Evolutionary conservation across 164 flowering plant genomes (phyloP).

Genomic region (Malania oleifera): DNA sequence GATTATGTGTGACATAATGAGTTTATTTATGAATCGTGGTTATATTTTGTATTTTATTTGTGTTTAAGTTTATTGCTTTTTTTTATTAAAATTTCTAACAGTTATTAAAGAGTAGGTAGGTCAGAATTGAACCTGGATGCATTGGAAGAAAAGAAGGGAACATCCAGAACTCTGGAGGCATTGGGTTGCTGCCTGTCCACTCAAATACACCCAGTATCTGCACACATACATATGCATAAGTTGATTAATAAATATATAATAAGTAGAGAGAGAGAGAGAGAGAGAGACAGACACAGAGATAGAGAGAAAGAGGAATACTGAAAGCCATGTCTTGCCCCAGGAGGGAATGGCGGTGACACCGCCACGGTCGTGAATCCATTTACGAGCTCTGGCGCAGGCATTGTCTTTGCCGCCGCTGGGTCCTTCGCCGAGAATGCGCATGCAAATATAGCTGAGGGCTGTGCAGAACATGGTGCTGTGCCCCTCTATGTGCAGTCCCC

Average conservation of each 20-base stretch:
- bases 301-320: too few species aligned
- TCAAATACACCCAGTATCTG: constrained; percentile 42
- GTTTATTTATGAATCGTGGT: too few species aligned
- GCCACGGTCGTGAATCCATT: constrained; percentile 52
- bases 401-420: constrained; percentile 30
- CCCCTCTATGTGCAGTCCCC: constrained; percentile 48
- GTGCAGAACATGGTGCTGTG: constrained; percentile 54
- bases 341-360: constrained; percentile 39
- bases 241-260: too few species aligned
- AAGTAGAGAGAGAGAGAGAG: too few species aligned
- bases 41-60: too few species aligned
- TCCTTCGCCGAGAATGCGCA: constrained; percentile 35
- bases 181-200: constrained; percentile 41
- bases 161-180: constrained; percentile 54
- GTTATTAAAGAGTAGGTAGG: too few species aligned
- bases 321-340: constrained; percentile 62
- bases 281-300: too few species aligned
- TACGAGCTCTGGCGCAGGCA: constrained; percentile 36
- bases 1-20: too few species aligned
- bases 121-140: constrained; percentile 25
- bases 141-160: constrained; percentile 32
- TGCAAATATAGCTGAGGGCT: constrained; percentile 31
- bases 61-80: too few species aligned
- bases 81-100: too few species aligned
- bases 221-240: too few species aligned